These are phyloP conservation scores for Dissoconium aciculare DNA, from an alignment of 2,329 filamentous ascomycete species.

Conservation along the genomic window DNA sequence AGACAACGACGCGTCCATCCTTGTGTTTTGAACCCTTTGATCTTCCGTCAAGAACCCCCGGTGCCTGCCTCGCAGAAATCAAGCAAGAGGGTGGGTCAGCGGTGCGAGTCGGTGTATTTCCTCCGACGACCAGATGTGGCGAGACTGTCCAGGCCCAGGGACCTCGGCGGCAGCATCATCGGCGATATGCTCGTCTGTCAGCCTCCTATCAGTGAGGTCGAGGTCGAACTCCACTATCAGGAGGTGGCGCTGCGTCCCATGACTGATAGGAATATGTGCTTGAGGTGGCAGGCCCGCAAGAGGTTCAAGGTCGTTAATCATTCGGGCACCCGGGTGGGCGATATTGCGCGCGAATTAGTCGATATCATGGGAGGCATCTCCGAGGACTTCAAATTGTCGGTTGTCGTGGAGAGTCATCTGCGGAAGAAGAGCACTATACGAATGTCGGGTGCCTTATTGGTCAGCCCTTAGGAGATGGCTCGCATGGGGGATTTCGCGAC, in stretches of 20 bases:
- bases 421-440: too few species aligned
- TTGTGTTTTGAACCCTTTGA: not conserved
- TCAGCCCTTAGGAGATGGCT: too few species aligned
- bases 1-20: too few species aligned
- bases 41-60: not conserved
- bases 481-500: too few species aligned
- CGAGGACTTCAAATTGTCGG: not conserved
- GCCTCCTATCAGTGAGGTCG: not conserved
- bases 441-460: too few species aligned
- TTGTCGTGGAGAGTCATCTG: too few species aligned
- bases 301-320: too few species aligned
- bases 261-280: not conserved
- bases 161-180: not conserved
- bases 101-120: too few species aligned
- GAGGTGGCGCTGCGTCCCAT: too few species aligned
- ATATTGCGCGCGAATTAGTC: not conserved
- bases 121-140: not conserved
- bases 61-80: not conserved
- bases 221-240: not conserved
- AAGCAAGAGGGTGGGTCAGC: too few species aligned
- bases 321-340: not conserved
- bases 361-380: not conserved
- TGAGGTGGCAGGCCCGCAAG: not conserved
- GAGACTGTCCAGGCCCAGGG: not conserved
- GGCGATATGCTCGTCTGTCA: not conserved